A percentile compares a stretch with the other conserved stretches of the same genome.
Conservation (phyloP, 2,329 filamentous ascomycete genomes). For the Botrytis galanthina region DNA sequence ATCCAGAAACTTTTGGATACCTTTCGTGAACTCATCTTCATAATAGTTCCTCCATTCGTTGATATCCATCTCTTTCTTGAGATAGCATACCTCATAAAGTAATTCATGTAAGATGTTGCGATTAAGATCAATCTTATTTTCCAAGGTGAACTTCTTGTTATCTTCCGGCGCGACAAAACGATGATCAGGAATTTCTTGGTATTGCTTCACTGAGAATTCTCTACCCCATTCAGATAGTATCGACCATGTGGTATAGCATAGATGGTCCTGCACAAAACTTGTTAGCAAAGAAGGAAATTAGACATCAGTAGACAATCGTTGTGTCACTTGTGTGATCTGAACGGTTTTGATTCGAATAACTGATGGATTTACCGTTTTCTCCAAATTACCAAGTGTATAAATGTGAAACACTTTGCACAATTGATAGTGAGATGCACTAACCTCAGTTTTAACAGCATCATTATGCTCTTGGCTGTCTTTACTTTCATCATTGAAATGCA, state of each 20-base stretch:
- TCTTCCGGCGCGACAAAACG: neutral
- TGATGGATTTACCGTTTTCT: too few species aligned
- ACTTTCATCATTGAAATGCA: neutral
- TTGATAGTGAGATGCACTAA: neutral
- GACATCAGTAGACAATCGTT: neutral
- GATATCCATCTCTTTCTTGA: neutral
- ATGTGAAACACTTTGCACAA: neutral
- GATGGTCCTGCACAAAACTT: neutral
- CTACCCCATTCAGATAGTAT: neutral
- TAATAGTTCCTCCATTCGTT: constrained; percentile 13
- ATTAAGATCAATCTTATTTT: neutral
- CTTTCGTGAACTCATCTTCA: constrained; percentile 36
- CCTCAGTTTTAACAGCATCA: neutral
- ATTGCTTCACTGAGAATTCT: neutral
- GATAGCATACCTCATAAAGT: neutral
- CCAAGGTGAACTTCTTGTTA: neutral
- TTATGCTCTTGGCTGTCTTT: neutral
- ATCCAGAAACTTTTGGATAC: constrained; percentile 31
- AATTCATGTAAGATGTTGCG: neutral
- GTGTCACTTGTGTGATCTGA: neutral
- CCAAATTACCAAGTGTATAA: neutral
- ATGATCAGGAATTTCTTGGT: neutral
- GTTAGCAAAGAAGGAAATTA: neutral
- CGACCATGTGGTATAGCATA: neutral
- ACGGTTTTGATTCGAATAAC: neutral